A percentile compares a stretch with the other conserved stretches of the same genome.
Evolutionary conservation across 371 early-diverging fungal genomes (phyloP).

Genomic region (Sporodiniella umbellata): DNA sequence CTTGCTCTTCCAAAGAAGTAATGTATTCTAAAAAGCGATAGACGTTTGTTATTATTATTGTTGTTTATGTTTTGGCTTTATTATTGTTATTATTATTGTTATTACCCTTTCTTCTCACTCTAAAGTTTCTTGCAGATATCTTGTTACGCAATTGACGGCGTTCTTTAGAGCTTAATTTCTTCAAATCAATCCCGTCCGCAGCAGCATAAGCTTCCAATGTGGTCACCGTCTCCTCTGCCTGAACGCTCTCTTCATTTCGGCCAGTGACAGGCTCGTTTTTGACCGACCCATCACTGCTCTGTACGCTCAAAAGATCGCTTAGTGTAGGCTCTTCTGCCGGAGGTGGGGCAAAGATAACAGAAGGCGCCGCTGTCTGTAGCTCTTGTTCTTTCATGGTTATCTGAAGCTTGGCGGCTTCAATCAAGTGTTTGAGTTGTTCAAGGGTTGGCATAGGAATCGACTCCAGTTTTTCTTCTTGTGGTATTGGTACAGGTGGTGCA

Average conservation of each 20-base stretch:
- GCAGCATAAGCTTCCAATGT: conserved; percentile 29
- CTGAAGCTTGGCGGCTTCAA: conserved; percentile 43
- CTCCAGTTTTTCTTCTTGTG: conserved; percentile 8
- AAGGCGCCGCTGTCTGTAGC: conserved; percentile 18
- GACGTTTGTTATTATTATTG: too few relatives aligned
- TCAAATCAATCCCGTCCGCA: conserved; percentile 43
- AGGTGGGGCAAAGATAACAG: conserved; percentile 17
- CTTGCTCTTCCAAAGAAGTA: conserved; percentile 75
- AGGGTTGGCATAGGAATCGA: conserved; percentile 26
- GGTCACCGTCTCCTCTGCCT: conserved; percentile 12
- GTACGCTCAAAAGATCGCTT: background rate
- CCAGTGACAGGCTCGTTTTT: background rate
- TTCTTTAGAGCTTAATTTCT: conserved; percentile 74
- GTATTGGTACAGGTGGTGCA: background rate
- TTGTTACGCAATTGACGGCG: conserved; percentile 86
- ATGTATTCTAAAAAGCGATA: conserved; percentile 85
- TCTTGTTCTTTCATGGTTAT: conserved; percentile 28
- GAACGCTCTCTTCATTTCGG: background rate
- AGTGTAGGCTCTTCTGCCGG: background rate
- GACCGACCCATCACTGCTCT: background rate
- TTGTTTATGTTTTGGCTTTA: too few relatives aligned
- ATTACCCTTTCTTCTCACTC: conserved; percentile 84
- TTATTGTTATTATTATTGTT: background rate
- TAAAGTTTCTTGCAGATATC: conserved; percentile 85
- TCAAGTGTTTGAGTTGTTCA: conserved; percentile 43